Percentiles rank a stretch among this genome's conserved stretches.
Evolutionary conservation across 2,329 filamentous ascomycete species (phyloP).

Genomic region (Setomelanomma holmii): DNA sequence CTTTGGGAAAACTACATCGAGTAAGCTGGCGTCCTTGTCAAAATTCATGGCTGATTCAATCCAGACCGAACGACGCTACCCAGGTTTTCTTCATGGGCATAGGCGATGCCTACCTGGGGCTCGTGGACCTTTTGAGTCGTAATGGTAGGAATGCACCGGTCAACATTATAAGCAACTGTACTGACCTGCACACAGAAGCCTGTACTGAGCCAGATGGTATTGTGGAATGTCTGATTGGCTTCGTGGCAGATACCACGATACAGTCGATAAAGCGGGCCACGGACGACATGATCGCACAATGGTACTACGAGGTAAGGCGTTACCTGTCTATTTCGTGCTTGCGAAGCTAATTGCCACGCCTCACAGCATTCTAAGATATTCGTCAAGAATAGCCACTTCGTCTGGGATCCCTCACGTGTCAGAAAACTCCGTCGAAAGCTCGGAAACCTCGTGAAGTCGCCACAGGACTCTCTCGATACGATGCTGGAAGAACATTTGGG

Average conservation of each 20-base stretch:
- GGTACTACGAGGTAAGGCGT: slow-evolving; percentile 74
- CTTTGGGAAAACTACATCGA: slow-evolving; percentile 98
- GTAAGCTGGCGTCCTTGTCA: slow-evolving; percentile 44
- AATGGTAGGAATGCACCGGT: slow-evolving; percentile 62
- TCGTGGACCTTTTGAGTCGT: slow-evolving; percentile 80
- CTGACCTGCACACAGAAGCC: slow-evolving; percentile 50
- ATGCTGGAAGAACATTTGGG: slow-evolving; percentile 64
- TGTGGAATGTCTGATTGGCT: slow-evolving; percentile 78
- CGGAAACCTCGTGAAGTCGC: slow-evolving; percentile 59
- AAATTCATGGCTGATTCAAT: slow-evolving; percentile 8
- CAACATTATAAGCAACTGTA: not conserved
- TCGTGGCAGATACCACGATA: slow-evolving; percentile 76
- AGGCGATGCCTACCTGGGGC: slow-evolving; percentile 84
- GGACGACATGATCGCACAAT: slow-evolving; percentile 78
- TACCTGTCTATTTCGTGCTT: not conserved
- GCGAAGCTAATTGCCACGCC: not conserved
- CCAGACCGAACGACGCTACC: slow-evolving; percentile 65
- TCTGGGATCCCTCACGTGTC: slow-evolving; percentile 71
- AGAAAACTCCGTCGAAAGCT: slow-evolving; percentile 65
- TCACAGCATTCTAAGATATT: slow-evolving; percentile 76
- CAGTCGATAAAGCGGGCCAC: slow-evolving; percentile 70
- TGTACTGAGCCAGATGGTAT: slow-evolving; percentile 64
- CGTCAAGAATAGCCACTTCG: slow-evolving; percentile 75
- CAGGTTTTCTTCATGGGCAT: slow-evolving; percentile 87
- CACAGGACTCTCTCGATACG: slow-evolving; percentile 57